phyloP scores from a whole-genome alignment of 371 early-diverging fungal genomes.

The Batrachochytrium dendrobatidis region DNA sequence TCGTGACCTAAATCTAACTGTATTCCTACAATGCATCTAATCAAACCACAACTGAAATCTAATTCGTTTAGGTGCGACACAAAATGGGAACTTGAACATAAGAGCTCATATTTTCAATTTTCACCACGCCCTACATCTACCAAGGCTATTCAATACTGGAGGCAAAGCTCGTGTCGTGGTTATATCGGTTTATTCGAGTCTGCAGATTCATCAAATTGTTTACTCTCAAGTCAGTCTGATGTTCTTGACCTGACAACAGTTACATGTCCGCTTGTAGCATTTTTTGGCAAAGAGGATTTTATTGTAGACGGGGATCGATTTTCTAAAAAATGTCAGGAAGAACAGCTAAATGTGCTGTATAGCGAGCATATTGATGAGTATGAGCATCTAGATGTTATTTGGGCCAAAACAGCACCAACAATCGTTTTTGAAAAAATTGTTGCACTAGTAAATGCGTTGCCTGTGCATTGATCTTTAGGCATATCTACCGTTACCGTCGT shows the following conservation, averaged over 20 bases:
- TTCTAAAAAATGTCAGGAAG: slow-evolving; percentile 29
- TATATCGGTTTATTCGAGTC: not conserved
- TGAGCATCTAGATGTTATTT: slow-evolving; percentile 56
- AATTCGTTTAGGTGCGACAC: slow-evolving; percentile 30
- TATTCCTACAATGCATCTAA: not conserved
- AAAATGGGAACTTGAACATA: slow-evolving; percentile 47
- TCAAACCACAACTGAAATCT: not conserved
- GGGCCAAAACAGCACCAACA: slow-evolving; percentile 28
- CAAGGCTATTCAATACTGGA: slow-evolving; percentile 48
- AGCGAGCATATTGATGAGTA: slow-evolving; percentile 44
- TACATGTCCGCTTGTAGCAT: slow-evolving; percentile 37
- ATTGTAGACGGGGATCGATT: slow-evolving; percentile 45
- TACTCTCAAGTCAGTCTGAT: not conserved
- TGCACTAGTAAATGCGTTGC: too few species aligned
- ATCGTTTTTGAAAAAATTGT: slow-evolving; percentile 6
- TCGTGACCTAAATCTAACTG: not conserved
- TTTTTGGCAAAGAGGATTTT: slow-evolving; percentile 47
- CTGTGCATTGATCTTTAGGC: too few species aligned
- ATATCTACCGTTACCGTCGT: too few species aligned
- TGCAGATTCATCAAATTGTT: not conserved
- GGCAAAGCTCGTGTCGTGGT: slow-evolving; percentile 17
- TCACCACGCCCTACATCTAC: slow-evolving; percentile 48
- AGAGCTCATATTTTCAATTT: slow-evolving; percentile 50
- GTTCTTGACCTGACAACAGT: slow-evolving; percentile 14
- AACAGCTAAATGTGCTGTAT: slow-evolving; percentile 8